These are phyloP conservation scores for Achaetomium macrosporum DNA, from an alignment of 2,329 filamentous ascomycete genomes.

Conservation along the genomic window DNA sequence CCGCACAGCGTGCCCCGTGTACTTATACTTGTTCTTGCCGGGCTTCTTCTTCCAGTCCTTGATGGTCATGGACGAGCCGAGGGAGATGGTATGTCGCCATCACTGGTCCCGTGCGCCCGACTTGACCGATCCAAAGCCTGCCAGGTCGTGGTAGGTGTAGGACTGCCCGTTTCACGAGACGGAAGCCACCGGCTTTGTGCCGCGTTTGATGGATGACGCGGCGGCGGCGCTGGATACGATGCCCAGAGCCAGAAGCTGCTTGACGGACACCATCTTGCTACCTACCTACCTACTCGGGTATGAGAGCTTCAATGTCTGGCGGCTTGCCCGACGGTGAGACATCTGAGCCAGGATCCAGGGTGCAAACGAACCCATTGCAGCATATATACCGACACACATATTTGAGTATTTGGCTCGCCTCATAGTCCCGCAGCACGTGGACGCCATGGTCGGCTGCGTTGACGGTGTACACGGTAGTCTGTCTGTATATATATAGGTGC, in stretches of 20 bases:
- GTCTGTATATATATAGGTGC: too few relatives aligned
- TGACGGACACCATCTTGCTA: conserved; percentile 6
- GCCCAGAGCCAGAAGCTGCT: background rate
- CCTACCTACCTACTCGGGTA: too few relatives aligned
- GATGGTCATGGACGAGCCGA: conserved; percentile 61
- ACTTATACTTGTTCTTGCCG: conserved; percentile 24
- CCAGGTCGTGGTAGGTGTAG: conserved; percentile 62
- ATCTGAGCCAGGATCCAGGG: too few relatives aligned
- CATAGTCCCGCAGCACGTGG: too few relatives aligned
- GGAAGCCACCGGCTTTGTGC: background rate
- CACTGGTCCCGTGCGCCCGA: conserved; percentile 57
- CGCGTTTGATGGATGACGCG: background rate
- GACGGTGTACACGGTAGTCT: too few relatives aligned
- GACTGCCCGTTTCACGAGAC: conserved; percentile 49
- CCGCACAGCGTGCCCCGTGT: conserved; percentile 51
- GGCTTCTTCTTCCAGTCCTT: conserved; percentile 49
- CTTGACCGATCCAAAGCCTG: conserved; percentile 58
- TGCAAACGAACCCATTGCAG: too few relatives aligned
- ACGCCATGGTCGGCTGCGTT: too few relatives aligned
- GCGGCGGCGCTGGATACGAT: background rate
- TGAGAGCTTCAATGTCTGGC: too few relatives aligned
- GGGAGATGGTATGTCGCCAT: conserved; percentile 62
- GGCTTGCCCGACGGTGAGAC: too few relatives aligned
- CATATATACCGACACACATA: too few relatives aligned
- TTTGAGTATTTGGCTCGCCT: too few relatives aligned